These are phyloP conservation scores for Tardiomyces blankii DNA, from an alignment of 1,139 yeast species.

Conservation along the genomic window DNA sequence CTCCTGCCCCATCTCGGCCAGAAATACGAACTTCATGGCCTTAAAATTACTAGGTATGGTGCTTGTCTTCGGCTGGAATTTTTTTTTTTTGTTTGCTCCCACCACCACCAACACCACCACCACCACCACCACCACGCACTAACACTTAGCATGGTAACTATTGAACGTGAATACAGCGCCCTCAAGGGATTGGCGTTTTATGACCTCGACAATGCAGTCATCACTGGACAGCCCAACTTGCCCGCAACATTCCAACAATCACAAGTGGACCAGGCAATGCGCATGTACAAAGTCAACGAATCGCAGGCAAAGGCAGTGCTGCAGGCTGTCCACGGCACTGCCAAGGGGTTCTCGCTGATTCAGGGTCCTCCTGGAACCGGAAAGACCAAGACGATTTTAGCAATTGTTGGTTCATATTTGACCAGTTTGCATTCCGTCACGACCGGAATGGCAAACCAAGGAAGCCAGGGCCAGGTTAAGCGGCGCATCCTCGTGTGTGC, in stretches of 20 bases:
- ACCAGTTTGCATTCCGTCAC: conserved; percentile 24
- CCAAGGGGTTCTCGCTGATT: conserved; percentile 70
- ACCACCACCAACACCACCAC: not conserved
- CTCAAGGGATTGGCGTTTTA: conserved; percentile 72
- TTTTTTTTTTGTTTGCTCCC: not conserved
- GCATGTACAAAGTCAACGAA: conserved; percentile 52
- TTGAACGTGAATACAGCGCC: conserved; percentile 87
- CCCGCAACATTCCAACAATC: conserved; percentile 33
- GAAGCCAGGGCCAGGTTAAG: conserved; percentile 10
- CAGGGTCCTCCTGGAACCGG: conserved; percentile 75
- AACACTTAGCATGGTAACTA: conserved; percentile 53
- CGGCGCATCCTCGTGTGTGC: conserved; percentile 78
- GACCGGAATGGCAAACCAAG: conserved; percentile 29
- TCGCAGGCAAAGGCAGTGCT: conserved; percentile 88
- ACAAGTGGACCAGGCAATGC: conserved; percentile 27
- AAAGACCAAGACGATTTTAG: conserved; percentile 91
- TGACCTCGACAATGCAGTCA: conserved; percentile 54
- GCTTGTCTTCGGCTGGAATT: too few species aligned
- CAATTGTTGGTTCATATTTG: conserved; percentile 73
- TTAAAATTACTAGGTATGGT: conserved; percentile 55
- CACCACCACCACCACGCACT: not conserved
- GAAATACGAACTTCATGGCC: conserved; percentile 49
- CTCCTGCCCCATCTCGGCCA: conserved; percentile 53
- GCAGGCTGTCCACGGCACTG: conserved; percentile 45
- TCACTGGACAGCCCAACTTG: conserved; percentile 50